Base-by-base conservation (phyloP, 768 basidiomycete genomes). In the Mycena capillaripes region DNA sequence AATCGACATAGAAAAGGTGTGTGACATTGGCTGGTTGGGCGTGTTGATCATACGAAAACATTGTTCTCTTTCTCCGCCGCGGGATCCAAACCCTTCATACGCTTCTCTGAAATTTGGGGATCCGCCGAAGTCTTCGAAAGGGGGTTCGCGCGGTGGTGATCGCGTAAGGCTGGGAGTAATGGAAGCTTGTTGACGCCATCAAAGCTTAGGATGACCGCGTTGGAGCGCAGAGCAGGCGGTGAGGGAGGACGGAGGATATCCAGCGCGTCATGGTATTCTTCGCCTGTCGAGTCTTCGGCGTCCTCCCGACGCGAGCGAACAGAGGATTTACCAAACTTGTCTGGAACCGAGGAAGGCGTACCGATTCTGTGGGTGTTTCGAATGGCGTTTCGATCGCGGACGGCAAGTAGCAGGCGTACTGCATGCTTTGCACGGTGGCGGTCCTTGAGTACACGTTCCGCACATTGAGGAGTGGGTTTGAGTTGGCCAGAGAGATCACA, bases 381-480 rank as follows among this genome's bases (percentile, higher is more conserved):
- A 10, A 65, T 52, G 56, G 48, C 2, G 25, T 69, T 46, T 38
- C 69, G 40, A 53, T 48, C 63, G 69, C 69, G 69, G 3, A 42
- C 29, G 44, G 57, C 63, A 46, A 70, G 69, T 11, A 46, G 46
- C n/a, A 52, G 46, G 1, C 69, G 52, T 4, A 32, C 62, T 46
- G 60, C 53, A 12, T 34, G 65, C 12, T 53, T 42, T 14, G 65
- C 53, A 12, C 21, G 32, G 12, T 34, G 23, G 23, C 62, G 62
- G 56, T 70, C 69, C 46, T 63, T 38, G 21, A 40, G 29, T 29
- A 70, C 61, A 65, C 62, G 56, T n/a, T 63, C 62, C 10, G 69
- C 62, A n/a, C 69, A 70, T 16, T 59, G 19, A 34, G 36, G 62
- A 48, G 69, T 65, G 16, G 62, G 55, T 29, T 59, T 70, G 56